Conservation (phyloP, 2,329 filamentous ascomycete genomes). For the Monilinia fructigena region DNA sequence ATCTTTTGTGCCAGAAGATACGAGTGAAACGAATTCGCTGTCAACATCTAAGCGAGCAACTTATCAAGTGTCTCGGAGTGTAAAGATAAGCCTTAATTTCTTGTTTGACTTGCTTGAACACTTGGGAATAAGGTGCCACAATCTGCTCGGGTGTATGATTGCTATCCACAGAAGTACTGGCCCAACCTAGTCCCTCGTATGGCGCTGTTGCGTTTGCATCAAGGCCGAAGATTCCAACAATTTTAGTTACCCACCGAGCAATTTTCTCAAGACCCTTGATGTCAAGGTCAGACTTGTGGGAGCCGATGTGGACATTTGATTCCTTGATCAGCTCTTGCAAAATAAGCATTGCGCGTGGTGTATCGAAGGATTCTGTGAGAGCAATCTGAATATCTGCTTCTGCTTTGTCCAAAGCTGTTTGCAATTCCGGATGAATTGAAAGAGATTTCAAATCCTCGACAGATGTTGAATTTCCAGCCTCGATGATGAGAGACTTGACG, state of each 20-base stretch:
- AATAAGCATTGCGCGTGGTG: constrained; percentile 72
- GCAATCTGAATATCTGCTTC: constrained; percentile 57
- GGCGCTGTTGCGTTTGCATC: constrained; percentile 59
- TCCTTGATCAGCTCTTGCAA: constrained; percentile 76
- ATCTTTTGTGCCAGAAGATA: constrained; percentile 49
- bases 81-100: constrained; percentile 52
- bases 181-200: constrained; percentile 59
- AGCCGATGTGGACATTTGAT: constrained; percentile 62
- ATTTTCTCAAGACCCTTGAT: constrained; percentile 53
- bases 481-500: constrained; percentile 34
- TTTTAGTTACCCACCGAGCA: constrained; percentile 77
- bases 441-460: constrained; percentile 29
- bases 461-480: constrained; percentile 16
- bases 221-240: constrained; percentile 82
- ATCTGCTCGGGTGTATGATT: constrained; percentile 43
- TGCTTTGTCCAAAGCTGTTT: constrained; percentile 46
- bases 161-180: constrained; percentile 43
- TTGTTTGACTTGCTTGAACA: constrained; percentile 47
- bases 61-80: constrained; percentile 46
- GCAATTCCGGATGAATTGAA: constrained; percentile 17
- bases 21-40: constrained; percentile 49
- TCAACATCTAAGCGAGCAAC: constrained; percentile 48
- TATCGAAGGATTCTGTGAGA: constrained; percentile 85
- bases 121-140: constrained; percentile 49
- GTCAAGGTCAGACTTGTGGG: constrained; percentile 46